Base-by-base conservation (phyloP, 805 yeast genomes). In the Lachancea nothofagi region DNA sequence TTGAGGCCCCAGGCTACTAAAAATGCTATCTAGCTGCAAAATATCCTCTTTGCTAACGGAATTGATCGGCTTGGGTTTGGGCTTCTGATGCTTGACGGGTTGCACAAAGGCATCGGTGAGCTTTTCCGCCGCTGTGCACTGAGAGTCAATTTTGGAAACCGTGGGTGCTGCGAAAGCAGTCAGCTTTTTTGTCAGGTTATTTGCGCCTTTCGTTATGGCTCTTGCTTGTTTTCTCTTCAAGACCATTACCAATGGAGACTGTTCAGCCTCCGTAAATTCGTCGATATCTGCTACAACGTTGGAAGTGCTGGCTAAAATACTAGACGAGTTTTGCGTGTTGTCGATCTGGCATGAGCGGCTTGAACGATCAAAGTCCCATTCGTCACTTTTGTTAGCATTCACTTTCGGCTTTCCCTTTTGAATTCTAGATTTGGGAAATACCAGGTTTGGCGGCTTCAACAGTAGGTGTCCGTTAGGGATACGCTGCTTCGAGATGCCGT, bases 201-300 rank as follows among this genome's bases (percentile, higher is more conserved):
- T n/a, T n/a, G n/a, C n/a, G n/a, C n/a, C n/a, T n/a, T n/a, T n/a
- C 23, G n/a, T 18, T 18, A 5, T 38, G 14, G 43, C 54, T 41
- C 52, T 42, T n/a, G 47, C 41, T 43, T 40, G 49, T 42, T 40
- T 53, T 31, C 57, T 43, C 34, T 45, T 47, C 27, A 53, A 55
- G 12, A 48, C 52, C 21, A 50, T 36, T n/a, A 42, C 54, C 28
- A 47, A 25, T 3, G 57, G 58, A 3, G 58, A 51, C 27, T 51
- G 48, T 26, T 54, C 55, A n/a, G 38, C 42, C 15, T 38, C 29
- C 10, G 28, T 6, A 12, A 5, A 14, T 7, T 30, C 34, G 26
- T 10, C 7, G 4, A 5, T 18, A 22, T 20, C 7, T 12, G 7
- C 12, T 13, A 18, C 18, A 4, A 9, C 8, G 13, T n/a, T 13